Evolutionary conservation across 768 basidiomycete species (phyloP).

Genomic region (Holtermanniella nyarrowii): DNA sequence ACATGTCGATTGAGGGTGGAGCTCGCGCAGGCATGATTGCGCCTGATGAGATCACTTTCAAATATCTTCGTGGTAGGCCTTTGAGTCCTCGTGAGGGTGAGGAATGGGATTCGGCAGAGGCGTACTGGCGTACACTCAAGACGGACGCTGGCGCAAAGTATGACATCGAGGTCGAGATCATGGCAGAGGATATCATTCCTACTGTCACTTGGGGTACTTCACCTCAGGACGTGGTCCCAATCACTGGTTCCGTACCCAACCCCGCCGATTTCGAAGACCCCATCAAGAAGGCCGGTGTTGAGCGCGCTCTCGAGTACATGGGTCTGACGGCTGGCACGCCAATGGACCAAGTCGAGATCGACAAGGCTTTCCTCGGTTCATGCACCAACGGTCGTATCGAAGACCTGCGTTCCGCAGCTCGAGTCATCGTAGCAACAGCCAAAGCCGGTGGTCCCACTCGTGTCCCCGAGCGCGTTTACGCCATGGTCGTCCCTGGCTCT

Average conservation of each 20-base stretch:
- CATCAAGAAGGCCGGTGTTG: constrained; percentile 57
- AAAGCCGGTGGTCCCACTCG: constrained; percentile 54
- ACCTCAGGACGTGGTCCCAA: constrained; percentile 75
- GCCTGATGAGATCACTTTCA: constrained; percentile 76
- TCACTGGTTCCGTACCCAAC: constrained; percentile 70
- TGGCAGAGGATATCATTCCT: constrained; percentile 74
- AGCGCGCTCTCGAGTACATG: constrained; percentile 76
- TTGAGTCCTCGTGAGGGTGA: constrained; percentile 66
- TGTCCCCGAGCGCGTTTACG: constrained; percentile 62
- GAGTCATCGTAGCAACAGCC: constrained; percentile 58
- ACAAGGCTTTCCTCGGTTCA: constrained; percentile 89
- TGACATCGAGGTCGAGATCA: constrained; percentile 68
- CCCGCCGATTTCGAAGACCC: constrained; percentile 58
- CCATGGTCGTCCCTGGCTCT: constrained; percentile 88
- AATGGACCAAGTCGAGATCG: constrained; percentile 67
- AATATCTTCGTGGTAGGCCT: constrained; percentile 69
- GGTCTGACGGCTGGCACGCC: constrained; percentile 64
- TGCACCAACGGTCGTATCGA: constrained; percentile 93
- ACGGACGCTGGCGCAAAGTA: constrained; percentile 75
- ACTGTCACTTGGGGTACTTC: constrained; percentile 91
- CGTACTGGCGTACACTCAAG: constrained; percentile 72
- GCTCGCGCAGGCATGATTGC: constrained; percentile 89
- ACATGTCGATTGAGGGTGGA: constrained; percentile 92
- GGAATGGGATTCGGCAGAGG: constrained; percentile 71
- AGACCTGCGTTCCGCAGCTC: constrained; percentile 77